Evolutionary conservation across 2,329 filamentous ascomycete genomes (phyloP).

Genomic region (Hypoxylon sp.): DNA sequence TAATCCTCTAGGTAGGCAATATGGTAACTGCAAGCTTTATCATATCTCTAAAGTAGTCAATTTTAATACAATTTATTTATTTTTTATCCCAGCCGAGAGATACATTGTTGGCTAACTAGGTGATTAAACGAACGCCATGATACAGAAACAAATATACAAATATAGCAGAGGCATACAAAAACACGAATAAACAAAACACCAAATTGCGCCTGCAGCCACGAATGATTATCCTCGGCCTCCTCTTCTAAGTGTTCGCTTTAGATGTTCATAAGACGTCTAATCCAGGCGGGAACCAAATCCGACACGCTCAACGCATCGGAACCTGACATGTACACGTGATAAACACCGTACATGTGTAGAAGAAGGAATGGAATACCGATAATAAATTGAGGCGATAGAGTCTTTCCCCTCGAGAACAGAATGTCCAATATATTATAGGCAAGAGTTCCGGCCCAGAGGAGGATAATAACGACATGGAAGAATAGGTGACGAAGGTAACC

Average conservation of each 20-base stretch:
- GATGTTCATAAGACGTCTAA: neutral
- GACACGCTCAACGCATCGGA: neutral
- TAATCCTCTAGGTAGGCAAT: conserved; percentile 6
- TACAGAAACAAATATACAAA: conserved; percentile 35
- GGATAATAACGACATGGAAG: neutral
- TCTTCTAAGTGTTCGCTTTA: neutral
- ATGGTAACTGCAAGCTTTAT: neutral
- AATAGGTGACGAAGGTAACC: neutral
- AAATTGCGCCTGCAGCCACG: conserved; percentile 2
- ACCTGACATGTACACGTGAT: neutral
- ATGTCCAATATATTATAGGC: neutral
- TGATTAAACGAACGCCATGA: conserved; percentile 9
- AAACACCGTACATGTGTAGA: neutral
- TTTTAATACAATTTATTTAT: conserved; percentile 25
- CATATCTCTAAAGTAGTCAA: conserved; percentile 1
- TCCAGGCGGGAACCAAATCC: neutral
- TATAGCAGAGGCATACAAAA: conserved; percentile 25
- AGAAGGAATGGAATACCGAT: neutral
- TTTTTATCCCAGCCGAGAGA: conserved; percentile 13
- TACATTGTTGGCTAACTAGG: conserved; percentile 29
- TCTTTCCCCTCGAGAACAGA: neutral
- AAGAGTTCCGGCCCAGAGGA: neutral
- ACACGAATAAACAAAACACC: conserved; percentile 20
- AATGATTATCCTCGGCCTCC: neutral
- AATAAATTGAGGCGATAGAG: neutral